Percentiles rank a stretch among this genome's conserved stretches.
phyloP scores from a whole-genome alignment of 495 filamentous ascomycete genomes.

The Podospora bellae-mahoneyi region DNA sequence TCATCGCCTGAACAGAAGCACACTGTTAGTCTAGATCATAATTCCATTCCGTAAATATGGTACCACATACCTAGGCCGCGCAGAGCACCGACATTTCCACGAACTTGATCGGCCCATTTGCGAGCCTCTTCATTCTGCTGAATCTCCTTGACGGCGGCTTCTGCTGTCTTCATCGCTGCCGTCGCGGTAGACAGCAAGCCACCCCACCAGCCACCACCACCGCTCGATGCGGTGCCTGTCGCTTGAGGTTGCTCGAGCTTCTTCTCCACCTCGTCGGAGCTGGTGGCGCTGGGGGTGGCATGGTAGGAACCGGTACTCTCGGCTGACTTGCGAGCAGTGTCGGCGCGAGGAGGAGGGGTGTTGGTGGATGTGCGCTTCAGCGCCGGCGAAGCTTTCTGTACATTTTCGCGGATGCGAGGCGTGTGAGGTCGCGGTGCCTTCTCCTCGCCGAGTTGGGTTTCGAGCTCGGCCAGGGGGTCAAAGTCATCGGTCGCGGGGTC shows the following conservation, averaged over 20 bases:
- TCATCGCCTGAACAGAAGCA: slow-evolving; percentile 65
- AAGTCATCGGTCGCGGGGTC: slow-evolving; percentile 74
- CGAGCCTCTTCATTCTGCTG: slow-evolving; percentile 95
- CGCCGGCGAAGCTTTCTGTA: slow-evolving; percentile 50
- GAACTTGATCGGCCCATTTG: slow-evolving; percentile 92
- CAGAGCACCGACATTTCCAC: slow-evolving; percentile 82
- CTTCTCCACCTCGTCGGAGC: slow-evolving; percentile 50
- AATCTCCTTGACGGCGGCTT: slow-evolving; percentile 89
- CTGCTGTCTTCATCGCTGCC: slow-evolving; percentile 90
- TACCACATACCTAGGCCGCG: slow-evolving; percentile 66
- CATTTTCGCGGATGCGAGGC: slow-evolving; percentile 64
- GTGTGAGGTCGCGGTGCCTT: slow-evolving; percentile 76
- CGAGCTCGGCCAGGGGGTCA: slow-evolving; percentile 83
- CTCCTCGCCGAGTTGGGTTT: slow-evolving; percentile 63
- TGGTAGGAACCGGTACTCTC: slow-evolving; percentile 70
- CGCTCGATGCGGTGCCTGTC: slow-evolving; percentile 30
- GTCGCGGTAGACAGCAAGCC: slow-evolving; percentile 69
- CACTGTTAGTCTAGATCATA: slow-evolving; percentile 14
- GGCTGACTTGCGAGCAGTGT: slow-evolving; percentile 59
- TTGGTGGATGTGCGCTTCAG: slow-evolving; percentile 54
- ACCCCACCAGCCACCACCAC: slow-evolving; percentile 87
- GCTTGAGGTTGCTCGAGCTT: slow-evolving; percentile 48
- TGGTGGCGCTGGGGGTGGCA: slow-evolving; percentile 49
- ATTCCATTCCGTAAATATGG: not conserved
- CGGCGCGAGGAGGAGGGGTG: slow-evolving; percentile 54